phyloP scores from a whole-genome alignment of 257 asterid genomes.

The Craterostigma plantagineum region DNA sequence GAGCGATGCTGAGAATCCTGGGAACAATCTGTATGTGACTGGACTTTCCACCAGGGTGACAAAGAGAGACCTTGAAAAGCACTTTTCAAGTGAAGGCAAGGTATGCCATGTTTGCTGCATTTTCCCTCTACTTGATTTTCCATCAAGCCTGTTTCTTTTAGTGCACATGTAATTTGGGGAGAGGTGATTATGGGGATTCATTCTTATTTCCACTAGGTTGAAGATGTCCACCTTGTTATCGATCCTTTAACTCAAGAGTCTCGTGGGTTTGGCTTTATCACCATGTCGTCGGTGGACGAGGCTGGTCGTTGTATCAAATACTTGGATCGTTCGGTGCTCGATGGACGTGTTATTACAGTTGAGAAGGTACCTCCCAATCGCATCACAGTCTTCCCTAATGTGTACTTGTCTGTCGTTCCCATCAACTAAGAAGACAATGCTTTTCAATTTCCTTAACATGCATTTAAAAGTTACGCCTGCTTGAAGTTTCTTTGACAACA shows the following conservation, averaged over 20 bases:
- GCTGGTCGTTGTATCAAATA: constrained; percentile 71
- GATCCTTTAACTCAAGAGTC: constrained; percentile 81
- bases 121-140: background rate
- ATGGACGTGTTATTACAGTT: constrained; percentile 76
- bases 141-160: too few species aligned
- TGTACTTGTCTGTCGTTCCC: too few species aligned
- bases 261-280: constrained; percentile 85
- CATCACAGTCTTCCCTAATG: too few species aligned
- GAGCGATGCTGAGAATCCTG: constrained; percentile 78
- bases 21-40: constrained; percentile 80
- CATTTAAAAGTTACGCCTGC: constrained; percentile 13
- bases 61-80: constrained; percentile 54
- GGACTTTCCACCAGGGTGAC: constrained; percentile 69
- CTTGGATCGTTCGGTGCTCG: constrained; percentile 69
- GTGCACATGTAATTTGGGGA: too few species aligned
- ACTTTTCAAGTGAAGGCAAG: constrained; percentile 68
- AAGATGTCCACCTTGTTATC: constrained; percentile 62
- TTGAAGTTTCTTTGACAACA: constrained; percentile 66
- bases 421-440: background rate
- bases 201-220: constrained; percentile 24
- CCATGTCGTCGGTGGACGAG: constrained; percentile 52
- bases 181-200: too few species aligned
- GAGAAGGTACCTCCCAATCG: constrained; percentile 45
- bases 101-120: constrained; percentile 13
- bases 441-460: background rate